These are phyloP conservation scores for Hygrophorus pudorinus DNA, from an alignment of 768 basidiomycete species.

Conservation along the genomic window DNA sequence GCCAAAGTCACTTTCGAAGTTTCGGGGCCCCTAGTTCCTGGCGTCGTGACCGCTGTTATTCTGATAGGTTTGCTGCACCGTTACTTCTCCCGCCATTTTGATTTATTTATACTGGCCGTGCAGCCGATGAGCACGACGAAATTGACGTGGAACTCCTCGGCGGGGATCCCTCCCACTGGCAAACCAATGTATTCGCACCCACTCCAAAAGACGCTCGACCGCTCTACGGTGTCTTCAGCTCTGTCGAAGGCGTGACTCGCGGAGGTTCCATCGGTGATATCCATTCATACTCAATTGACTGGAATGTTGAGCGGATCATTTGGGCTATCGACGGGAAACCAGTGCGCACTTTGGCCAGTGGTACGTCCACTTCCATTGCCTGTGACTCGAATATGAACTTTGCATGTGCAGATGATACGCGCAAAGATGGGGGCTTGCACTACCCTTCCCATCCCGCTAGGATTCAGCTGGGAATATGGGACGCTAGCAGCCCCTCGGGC, in stretches of 20 bases:
- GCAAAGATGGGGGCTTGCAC: conserved; percentile 22
- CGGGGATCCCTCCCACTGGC: conserved; percentile 27
- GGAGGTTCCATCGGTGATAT: conserved; percentile 6
- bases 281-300: conserved; percentile 31
- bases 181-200: conserved; percentile 32
- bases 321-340: conserved; percentile 30
- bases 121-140: conserved; percentile 23
- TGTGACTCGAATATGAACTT: background rate
- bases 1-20: conserved; percentile 27
- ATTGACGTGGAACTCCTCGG: conserved; percentile 34
- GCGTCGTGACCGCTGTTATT: conserved; percentile 31
- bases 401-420: background rate
- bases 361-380: conserved; percentile 10
- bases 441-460: conserved; percentile 28
- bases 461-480: conserved; percentile 37
- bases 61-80: conserved; percentile 22
- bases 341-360: conserved; percentile 21
- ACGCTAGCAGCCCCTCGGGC: conserved; percentile 29
- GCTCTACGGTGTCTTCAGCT: conserved; percentile 27
- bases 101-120: background rate
- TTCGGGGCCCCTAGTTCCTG: conserved; percentile 20
- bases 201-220: conserved; percentile 19
- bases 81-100: background rate
- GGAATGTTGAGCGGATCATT: conserved; percentile 25
- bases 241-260: conserved; percentile 17